phyloP scores from a whole-genome alignment of 257 asterid species.

The Solanum verrucosum region DNA sequence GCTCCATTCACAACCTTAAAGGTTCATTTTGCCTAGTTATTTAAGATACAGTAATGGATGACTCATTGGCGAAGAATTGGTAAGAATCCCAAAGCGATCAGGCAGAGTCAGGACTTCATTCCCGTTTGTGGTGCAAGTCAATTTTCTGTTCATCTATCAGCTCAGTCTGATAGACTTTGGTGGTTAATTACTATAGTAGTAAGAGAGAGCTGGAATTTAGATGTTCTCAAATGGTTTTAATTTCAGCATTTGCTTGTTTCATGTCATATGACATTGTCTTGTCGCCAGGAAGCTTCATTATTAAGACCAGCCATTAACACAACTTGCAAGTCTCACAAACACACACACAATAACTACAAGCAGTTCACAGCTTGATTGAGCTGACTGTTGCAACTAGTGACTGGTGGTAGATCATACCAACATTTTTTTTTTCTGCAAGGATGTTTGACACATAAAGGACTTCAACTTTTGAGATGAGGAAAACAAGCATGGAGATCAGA shows the following conservation, averaged over 20 bases:
- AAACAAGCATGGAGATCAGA: constrained; percentile 50
- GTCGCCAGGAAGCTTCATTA: not conserved
- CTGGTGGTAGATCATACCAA: not conserved
- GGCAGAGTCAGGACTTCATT: no score
- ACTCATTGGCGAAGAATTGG: not conserved
- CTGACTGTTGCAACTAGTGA: not conserved
- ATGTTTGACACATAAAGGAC: not conserved
- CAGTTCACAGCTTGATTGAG: not conserved
- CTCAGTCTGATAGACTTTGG: not conserved
- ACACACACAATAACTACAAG: not conserved
- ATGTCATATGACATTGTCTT: not conserved
- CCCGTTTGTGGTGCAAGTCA: no score
- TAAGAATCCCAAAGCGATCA: not conserved
- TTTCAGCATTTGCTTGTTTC: not conserved
- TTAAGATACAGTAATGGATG: not conserved
- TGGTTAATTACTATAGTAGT: not conserved
- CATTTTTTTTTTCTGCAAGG: not conserved
- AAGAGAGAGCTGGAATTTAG: not conserved
- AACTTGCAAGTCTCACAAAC: not conserved
- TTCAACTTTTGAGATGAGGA: constrained; percentile 66
- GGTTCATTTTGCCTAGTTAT: not conserved
- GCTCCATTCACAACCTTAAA: not conserved
- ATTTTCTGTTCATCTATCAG: not conserved
- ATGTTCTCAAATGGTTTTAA: not conserved
- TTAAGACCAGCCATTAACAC: not conserved